These are phyloP conservation scores for Neophaeococcomyces mojaviensis DNA, from an alignment of 2,329 filamentous ascomycete species.

Conservation along the genomic window DNA sequence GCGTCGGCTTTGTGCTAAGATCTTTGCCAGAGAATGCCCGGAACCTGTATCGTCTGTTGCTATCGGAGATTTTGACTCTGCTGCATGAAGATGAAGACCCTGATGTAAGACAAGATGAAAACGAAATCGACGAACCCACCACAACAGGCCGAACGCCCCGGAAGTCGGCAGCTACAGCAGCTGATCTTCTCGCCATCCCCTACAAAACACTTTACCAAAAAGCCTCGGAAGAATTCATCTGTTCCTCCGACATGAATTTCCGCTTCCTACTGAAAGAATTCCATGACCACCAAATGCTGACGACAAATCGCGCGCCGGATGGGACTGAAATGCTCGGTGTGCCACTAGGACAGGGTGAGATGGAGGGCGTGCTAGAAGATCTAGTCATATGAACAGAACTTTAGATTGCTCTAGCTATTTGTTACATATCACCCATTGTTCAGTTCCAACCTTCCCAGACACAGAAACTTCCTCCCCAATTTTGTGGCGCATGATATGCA, in stretches of 20 bases:
- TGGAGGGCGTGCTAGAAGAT: conserved; percentile 84
- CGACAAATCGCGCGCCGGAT: conserved; percentile 73
- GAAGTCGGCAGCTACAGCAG: conserved; percentile 29
- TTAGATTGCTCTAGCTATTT: no score
- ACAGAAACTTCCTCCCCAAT: no score
- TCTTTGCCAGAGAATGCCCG: conserved; percentile 88
- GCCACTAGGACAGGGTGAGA: conserved; percentile 78
- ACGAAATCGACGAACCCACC: no score
- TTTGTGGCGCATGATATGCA: no score
- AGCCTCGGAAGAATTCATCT: conserved; percentile 93
- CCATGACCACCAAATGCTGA: conserved; percentile 96
- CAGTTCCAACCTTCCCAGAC: no score
- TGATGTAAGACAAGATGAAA: no score
- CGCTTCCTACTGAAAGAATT: conserved; percentile 92
- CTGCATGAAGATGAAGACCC: conserved; percentile 42
- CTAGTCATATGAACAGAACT: conserved; percentile 31
- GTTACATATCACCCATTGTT: no score
- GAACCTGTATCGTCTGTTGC: conserved; percentile 74
- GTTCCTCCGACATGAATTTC: conserved; percentile 92
- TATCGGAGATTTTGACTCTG: conserved; percentile 72
- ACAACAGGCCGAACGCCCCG: no score
- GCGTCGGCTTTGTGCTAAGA: conserved; percentile 82
- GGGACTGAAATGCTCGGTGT: conserved; percentile 81
- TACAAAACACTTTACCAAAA: conserved; percentile 91
- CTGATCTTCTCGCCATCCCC: conserved; percentile 61